Evolutionary conservation across 73 alveolate species (phyloP).

Genomic region (Stentor roeselii): DNA sequence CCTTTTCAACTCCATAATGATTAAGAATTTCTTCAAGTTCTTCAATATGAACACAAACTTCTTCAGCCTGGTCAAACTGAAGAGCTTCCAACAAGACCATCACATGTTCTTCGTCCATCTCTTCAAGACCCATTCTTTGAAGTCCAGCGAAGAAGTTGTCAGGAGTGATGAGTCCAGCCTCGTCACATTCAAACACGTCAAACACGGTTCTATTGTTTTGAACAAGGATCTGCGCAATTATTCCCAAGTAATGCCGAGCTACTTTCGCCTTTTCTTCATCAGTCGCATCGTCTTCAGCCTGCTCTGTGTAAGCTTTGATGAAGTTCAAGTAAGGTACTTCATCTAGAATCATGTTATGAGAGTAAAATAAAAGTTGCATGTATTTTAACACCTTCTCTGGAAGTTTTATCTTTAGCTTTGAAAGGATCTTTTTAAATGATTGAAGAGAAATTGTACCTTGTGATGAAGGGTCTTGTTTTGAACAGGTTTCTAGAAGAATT

Average conservation of each 20-base stretch:
- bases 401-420: not conserved
- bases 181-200: not conserved
- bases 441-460: not conserved
- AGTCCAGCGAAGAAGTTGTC: not conserved
- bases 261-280: not conserved
- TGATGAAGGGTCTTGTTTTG: not conserved
- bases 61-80: not conserved
- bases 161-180: not conserved
- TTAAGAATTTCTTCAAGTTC: not conserved
- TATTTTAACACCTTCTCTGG: not conserved
- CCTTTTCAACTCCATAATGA: not conserved
- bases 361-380: not conserved
- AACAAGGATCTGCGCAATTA: not conserved
- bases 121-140: not conserved
- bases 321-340: not conserved
- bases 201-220: not conserved
- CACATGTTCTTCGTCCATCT: not conserved
- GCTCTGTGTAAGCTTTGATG: not conserved
- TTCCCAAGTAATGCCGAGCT: not conserved
- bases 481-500: not conserved
- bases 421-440: not conserved
- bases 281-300: not conserved
- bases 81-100: not conserved
- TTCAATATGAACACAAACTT: not conserved
- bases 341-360: not conserved